A percentile compares a stretch with the other conserved stretches of the same genome.
phyloP scores from a whole-genome alignment of 2,329 filamentous ascomycete species.

The Fusarium pseudoanthophilum region DNA sequence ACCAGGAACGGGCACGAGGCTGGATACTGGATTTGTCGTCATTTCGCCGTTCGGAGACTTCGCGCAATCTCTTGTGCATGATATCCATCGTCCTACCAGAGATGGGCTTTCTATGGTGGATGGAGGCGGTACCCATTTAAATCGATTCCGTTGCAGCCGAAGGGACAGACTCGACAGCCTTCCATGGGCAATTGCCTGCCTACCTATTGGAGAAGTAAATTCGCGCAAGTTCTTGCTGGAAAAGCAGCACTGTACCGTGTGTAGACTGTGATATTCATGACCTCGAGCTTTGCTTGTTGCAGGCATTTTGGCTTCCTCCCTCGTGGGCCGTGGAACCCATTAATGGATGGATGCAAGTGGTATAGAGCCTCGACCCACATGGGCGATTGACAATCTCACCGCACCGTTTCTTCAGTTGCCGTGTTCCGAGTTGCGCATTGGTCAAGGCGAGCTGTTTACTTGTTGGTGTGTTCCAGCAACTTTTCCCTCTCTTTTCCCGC shows the following conservation, averaged over 20 bases:
- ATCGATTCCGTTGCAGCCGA: conserved; percentile 19
- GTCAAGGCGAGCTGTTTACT: conserved; percentile 5
- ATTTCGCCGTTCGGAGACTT: conserved; percentile 8
- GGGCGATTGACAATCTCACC: conserved; percentile 40
- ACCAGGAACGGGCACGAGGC: conserved; percentile 8
- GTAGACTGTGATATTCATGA: conserved; percentile 19
- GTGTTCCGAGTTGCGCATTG: conserved; percentile 44
- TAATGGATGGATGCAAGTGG: conserved; percentile 18
- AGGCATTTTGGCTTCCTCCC: conserved; percentile 13
- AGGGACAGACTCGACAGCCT: not conserved
- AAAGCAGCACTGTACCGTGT: conserved; percentile 13
- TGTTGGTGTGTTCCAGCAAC: not conserved
- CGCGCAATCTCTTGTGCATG: conserved; percentile 30
- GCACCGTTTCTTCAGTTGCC: conserved; percentile 40
- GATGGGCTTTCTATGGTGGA: conserved; percentile 1
- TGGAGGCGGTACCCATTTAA: conserved; percentile 1
- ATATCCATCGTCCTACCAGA: conserved; percentile 9
- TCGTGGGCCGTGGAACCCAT: conserved; percentile 25
- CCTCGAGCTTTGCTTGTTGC: conserved; percentile 16
- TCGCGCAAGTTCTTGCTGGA: conserved; percentile 28
- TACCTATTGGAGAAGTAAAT: conserved; percentile 18
- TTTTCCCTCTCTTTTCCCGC: not conserved
- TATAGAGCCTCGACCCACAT: conserved; percentile 40
- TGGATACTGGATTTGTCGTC: conserved; percentile 1
- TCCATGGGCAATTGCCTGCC: not conserved